A percentile compares a stretch with the other conserved stretches of the same genome.
Conservation (phyloP, 1,284 basidiomycete genomes). For the Leccinum subrobustum region DNA sequence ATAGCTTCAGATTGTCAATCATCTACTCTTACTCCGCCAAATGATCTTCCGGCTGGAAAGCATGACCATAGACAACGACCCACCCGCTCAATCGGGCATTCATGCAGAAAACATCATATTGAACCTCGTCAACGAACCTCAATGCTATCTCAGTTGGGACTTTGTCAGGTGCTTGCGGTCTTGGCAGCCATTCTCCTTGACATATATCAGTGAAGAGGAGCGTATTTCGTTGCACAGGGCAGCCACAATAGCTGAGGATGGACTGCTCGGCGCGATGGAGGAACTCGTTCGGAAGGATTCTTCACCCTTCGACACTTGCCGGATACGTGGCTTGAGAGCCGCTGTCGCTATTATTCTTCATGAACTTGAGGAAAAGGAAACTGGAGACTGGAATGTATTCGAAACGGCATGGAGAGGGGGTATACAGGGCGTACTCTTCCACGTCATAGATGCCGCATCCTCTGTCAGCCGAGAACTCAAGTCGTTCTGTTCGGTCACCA, state of each 20-base stretch:
- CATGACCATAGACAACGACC: no score
- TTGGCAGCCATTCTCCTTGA: no score
- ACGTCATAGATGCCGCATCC: slow-evolving; percentile 51
- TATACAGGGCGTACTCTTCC: slow-evolving; percentile 51
- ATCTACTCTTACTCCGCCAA: no score
- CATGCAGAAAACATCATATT: no score
- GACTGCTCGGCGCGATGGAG: slow-evolving; percentile 59
- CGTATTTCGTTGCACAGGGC: slow-evolving; percentile 39
- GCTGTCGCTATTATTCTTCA: slow-evolving; percentile 55
- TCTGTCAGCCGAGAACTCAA: slow-evolving; percentile 52
- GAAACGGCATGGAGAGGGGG: slow-evolving; percentile 58
- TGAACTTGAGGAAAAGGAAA: slow-evolving; percentile 47
- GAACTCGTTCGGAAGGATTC: slow-evolving; percentile 42
- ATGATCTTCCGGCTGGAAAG: no score
- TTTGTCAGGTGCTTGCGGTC: no score
- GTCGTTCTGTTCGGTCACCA: slow-evolving; percentile 44
- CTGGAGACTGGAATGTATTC: slow-evolving; percentile 53
- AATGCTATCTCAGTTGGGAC: no score
- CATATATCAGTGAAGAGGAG: no score
- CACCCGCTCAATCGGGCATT: no score
- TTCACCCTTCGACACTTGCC: slow-evolving; percentile 41
- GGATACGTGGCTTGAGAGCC: slow-evolving; percentile 58
- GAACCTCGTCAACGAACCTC: no score
- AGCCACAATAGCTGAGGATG: slow-evolving; percentile 63
- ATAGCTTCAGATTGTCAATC: no score